A percentile compares a stretch with the other conserved stretches of the same genome.
Conservation (phyloP, 2,329 filamentous ascomycete species). For the Alternaria conjuncta region DNA sequence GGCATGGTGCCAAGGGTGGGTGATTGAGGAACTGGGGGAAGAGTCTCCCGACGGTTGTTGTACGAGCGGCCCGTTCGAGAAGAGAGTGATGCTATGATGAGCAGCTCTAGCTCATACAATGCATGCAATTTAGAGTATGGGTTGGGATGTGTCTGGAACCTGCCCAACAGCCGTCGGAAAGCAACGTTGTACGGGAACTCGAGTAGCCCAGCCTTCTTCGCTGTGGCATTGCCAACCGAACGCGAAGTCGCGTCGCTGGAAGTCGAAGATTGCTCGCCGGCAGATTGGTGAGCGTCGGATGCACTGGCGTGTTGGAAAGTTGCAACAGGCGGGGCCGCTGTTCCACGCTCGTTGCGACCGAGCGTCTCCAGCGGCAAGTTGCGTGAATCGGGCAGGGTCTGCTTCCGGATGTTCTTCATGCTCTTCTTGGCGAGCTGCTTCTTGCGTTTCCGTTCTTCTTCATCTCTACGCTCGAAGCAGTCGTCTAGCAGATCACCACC, state of each 20-base stretch:
- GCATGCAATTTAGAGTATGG: slow-evolving; percentile 85
- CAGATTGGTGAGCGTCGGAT: slow-evolving; percentile 49
- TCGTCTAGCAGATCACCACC: slow-evolving; percentile 62
- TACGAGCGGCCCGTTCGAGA: slow-evolving; percentile 59
- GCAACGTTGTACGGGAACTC: slow-evolving; percentile 83
- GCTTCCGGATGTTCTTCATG: slow-evolving; percentile 65
- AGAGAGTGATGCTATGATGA: slow-evolving; percentile 78
- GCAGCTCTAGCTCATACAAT: slow-evolving; percentile 79
- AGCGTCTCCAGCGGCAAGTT: slow-evolving; percentile 52
- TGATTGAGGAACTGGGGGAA: slow-evolving; percentile 53
- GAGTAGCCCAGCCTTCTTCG: slow-evolving; percentile 53
- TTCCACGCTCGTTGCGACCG: slow-evolving; percentile 50
- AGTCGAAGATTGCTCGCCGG: slow-evolving; percentile 54
- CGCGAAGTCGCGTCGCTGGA: slow-evolving; percentile 55
- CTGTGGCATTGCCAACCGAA: slow-evolving; percentile 48
- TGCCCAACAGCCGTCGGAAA: slow-evolving; percentile 78
- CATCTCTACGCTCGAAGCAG: slow-evolving; percentile 50
- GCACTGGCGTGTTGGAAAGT: slow-evolving; percentile 52
- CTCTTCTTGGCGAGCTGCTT: slow-evolving; percentile 55
- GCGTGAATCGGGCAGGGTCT: slow-evolving; percentile 42
- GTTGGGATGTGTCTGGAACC: slow-evolving; percentile 89
- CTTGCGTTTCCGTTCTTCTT: slow-evolving; percentile 50
- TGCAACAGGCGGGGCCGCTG: slow-evolving; percentile 51
- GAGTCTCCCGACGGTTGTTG: slow-evolving; percentile 48
- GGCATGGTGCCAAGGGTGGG: slow-evolving; percentile 54